Conservation (phyloP, 495 filamentous ascomycete genomes). For the Podospora fimiseda region DNA sequence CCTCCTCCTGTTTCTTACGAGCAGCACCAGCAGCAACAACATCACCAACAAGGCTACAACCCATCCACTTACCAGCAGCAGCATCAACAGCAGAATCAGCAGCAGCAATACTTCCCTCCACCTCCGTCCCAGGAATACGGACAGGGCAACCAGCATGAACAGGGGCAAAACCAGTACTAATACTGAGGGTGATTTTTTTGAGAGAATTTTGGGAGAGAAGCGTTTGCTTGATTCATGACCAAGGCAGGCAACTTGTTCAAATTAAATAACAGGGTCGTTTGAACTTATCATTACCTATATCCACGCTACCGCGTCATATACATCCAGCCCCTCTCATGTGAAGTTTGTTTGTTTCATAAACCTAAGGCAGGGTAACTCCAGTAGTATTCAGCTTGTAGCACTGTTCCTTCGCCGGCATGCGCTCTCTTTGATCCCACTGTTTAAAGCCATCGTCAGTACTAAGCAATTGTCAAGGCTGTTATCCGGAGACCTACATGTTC, state of each 20-base stretch:
- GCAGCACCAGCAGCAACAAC: constrained; percentile 11
- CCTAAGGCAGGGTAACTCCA: background rate
- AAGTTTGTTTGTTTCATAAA: too few species aligned
- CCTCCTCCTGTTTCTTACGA: constrained; percentile 5
- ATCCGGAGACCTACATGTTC: constrained; percentile 35
- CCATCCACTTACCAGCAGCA: background rate
- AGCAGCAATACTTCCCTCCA: constrained; percentile 6
- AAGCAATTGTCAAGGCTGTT: background rate
- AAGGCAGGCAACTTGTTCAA: too few species aligned
- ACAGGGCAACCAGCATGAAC: constrained; percentile 3
- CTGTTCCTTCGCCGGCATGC: constrained; percentile 29
- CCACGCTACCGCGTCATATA: too few species aligned
- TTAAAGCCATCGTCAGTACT: background rate
- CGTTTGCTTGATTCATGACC: too few species aligned
- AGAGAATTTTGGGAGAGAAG: too few species aligned
- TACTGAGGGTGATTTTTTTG: too few species aligned
- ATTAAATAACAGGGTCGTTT: too few species aligned
- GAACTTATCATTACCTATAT: too few species aligned
- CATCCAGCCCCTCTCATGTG: too few species aligned
- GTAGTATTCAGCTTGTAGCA: constrained; percentile 28
- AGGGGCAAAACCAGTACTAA: background rate
- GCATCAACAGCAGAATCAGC: constrained; percentile 12
- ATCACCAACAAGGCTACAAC: constrained; percentile 7
- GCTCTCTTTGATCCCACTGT: constrained; percentile 38
- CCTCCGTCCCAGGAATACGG: constrained; percentile 10